Percentiles rank a stretch among this genome's conserved stretches.
Conservation (phyloP, 257 asterid species). For the Craterostigma plantagineum region DNA sequence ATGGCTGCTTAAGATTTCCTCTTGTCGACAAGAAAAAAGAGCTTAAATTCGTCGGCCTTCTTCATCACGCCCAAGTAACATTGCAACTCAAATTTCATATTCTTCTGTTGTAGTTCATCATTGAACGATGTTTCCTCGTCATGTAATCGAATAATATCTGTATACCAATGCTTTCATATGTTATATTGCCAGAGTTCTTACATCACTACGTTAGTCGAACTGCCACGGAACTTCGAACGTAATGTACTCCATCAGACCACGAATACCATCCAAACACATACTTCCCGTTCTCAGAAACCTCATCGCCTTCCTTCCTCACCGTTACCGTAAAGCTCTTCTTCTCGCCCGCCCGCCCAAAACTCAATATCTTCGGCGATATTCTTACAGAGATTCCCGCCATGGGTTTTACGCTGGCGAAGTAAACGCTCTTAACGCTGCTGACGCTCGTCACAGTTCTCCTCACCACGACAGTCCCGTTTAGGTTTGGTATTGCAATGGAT, state of each 20-base stretch:
- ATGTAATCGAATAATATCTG: too few species aligned
- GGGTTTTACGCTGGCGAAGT: slow-evolving; percentile 38
- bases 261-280: slow-evolving; percentile 42
- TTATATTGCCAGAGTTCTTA: too few species aligned
- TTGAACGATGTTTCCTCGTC: too few species aligned
- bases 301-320: slow-evolving; percentile 19
- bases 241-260: slow-evolving; percentile 40
- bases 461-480: slow-evolving; percentile 22
- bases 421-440: slow-evolving; percentile 31
- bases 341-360: slow-evolving; percentile 30
- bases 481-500: slow-evolving; percentile 46
- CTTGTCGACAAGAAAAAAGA: too few species aligned
- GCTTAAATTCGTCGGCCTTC: too few species aligned
- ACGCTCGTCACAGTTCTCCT: slow-evolving; percentile 63
- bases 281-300: slow-evolving; percentile 14
- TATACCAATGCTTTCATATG: too few species aligned
- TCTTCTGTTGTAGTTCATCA: too few species aligned
- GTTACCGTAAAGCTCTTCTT: slow-evolving; percentile 44
- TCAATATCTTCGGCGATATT: slow-evolving; percentile 40
- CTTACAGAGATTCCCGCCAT: slow-evolving; percentile 49
- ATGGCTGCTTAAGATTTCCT: too few species aligned
- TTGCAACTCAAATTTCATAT: too few species aligned
- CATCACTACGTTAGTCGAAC: slow-evolving; percentile 18
- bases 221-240: slow-evolving; percentile 37
- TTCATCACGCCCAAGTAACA: too few species aligned